A percentile compares a stretch with the other conserved stretches of the same genome.
Conservation (phyloP, 2,329 filamentous ascomycete genomes). For the Sporothrix pseudoabietina region DNA sequence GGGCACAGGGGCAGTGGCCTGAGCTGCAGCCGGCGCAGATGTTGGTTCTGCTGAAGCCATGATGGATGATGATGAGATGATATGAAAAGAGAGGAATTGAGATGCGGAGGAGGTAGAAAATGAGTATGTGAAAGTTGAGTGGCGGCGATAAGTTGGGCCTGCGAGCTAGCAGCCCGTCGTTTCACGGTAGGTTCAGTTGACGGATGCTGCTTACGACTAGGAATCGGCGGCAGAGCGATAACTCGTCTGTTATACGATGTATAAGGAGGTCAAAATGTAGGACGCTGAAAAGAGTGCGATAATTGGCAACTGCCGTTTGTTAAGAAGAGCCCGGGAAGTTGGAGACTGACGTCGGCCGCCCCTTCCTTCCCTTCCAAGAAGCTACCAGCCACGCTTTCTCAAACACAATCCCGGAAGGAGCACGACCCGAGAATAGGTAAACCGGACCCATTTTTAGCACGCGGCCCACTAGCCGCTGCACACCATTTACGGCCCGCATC, state of each 20-base stretch:
- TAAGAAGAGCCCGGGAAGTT: background rate
- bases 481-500: background rate
- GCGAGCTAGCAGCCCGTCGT: background rate
- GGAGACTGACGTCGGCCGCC: background rate
- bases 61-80: background rate
- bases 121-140: background rate
- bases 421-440: background rate
- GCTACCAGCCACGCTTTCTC: constrained; percentile 13
- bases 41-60: background rate
- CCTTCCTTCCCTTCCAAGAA: background rate
- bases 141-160: background rate
- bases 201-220: background rate
- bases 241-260: background rate
- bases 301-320: background rate
- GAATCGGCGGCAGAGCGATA: background rate
- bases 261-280: background rate
- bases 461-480: background rate
- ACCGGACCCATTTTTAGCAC: constrained; percentile 13
- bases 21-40: background rate
- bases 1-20: background rate
- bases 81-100: background rate
- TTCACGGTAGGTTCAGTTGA: background rate
- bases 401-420: constrained; percentile 18
- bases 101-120: background rate
- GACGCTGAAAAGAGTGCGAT: background rate